Evolutionary conservation across 2,329 filamentous ascomycete genomes (phyloP).

Genomic region (Phaeosphaeria sp.): DNA sequence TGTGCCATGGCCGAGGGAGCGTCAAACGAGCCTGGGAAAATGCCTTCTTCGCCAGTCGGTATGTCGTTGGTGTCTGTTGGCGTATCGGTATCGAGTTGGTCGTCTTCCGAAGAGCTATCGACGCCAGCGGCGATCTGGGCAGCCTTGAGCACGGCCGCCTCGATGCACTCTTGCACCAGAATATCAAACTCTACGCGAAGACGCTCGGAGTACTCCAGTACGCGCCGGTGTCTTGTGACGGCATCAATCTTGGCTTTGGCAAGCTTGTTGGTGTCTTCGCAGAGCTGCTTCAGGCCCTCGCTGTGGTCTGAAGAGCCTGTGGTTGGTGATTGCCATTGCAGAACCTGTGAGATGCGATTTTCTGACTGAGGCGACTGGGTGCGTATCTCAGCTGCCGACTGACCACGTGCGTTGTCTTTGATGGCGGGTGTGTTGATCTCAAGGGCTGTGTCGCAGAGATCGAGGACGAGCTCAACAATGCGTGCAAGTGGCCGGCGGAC

Average conservation of each 20-base stretch:
- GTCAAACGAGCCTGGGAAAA: slow-evolving; percentile 66
- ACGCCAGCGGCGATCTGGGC: slow-evolving; percentile 85
- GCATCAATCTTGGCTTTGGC: slow-evolving; percentile 91
- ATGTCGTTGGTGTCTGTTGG: slow-evolving; percentile 52
- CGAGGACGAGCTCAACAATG: slow-evolving; percentile 92
- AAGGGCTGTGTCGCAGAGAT: slow-evolving; percentile 92
- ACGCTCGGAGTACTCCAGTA: slow-evolving; percentile 94
- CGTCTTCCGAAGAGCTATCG: slow-evolving; percentile 74
- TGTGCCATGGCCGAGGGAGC: slow-evolving; percentile 62
- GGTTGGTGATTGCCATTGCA: slow-evolving; percentile 96
- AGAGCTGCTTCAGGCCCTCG: slow-evolving; percentile 85
- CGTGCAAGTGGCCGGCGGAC: slow-evolving; percentile 86
- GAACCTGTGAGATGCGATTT: slow-evolving; percentile 88
- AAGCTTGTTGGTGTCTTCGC: slow-evolving; percentile 84
- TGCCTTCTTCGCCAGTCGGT: slow-evolving; percentile 59
- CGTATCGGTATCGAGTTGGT: slow-evolving; percentile 53
- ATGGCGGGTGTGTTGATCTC: slow-evolving; percentile 95
- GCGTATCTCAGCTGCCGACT: slow-evolving; percentile 76
- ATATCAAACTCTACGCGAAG: slow-evolving; percentile 94
- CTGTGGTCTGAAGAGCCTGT: slow-evolving; percentile 92
- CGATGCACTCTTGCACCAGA: slow-evolving; percentile 93
- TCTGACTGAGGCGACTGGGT: slow-evolving; percentile 97
- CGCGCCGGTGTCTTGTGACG: slow-evolving; percentile 86
- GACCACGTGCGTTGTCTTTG: slow-evolving; percentile 74
- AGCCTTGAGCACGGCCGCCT: slow-evolving; percentile 88